Base-by-base conservation (phyloP, 768 basidiomycete species). In the Lyophyllum shimeji region DNA sequence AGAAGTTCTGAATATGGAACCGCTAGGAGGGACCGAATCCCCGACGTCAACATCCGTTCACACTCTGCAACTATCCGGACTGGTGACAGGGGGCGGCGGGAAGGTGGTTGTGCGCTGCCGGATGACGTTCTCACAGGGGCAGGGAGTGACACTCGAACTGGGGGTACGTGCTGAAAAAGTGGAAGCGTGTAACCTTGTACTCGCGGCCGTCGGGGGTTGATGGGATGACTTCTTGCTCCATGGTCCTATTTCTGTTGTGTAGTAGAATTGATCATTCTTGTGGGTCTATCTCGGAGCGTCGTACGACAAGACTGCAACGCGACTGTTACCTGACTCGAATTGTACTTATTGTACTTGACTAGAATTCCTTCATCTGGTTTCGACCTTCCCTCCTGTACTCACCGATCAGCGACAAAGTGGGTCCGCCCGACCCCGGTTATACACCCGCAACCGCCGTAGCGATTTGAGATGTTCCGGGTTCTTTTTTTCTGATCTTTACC, bases 1-100 rank as follows among this genome's bases (percentile, higher is more conserved):
- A 63, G 95, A 97, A 67, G 90, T 98, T 27, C 86, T 98, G 59
- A 90, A 93, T 69, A 98, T 99, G 96, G 94, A 98, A 66, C 83
- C 97, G 6, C 76, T 99, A 17, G 96, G 96, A 59, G 97, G 97
- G 12, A 87, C 90, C 3, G 93, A 98, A 69, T 70, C 73, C 7
- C 93, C 96, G 0, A 76, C 85, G 18, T 91, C 91, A 24, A 78
- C 86, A 8, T 87, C 94, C 3, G 90, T 98, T 47, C 97, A 99
- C 73, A 96, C 95, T 25, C 81, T 99, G 52, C 95, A 96, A 66
- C 71, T 99, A 42, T 93, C 95, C 15, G 97, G 97, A 43, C 66
- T 98, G 60, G 89, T 97, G 17, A 80, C 82, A 23, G 95, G 96
- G 29, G 95, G 95, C 21, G 94, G 92, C 23, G 95, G 95, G n/a